These are phyloP conservation scores for Trametes sanguinea DNA, from an alignment of 768 basidiomycete genomes.

Conservation along the genomic window DNA sequence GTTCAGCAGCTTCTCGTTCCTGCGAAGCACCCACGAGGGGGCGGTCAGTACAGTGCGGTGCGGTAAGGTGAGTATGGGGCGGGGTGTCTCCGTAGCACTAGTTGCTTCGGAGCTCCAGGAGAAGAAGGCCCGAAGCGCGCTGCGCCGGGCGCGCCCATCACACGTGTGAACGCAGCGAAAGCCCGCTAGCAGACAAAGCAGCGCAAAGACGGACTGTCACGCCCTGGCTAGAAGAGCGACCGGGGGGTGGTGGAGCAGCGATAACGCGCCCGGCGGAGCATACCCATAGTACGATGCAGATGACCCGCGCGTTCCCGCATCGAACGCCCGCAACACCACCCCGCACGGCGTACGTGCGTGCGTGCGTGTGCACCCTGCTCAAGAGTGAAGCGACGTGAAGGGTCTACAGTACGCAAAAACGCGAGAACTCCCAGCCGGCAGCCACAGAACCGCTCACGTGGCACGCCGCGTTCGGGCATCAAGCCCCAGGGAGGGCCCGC, in stretches of 20 bases:
- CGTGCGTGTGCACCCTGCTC: no score
- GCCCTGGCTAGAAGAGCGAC: background rate
- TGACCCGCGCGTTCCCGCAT: background rate
- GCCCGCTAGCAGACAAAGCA: background rate
- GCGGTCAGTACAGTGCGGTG: background rate
- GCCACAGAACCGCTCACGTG: slow-evolving; percentile 3
- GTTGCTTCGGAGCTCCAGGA: background rate
- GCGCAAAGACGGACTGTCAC: background rate
- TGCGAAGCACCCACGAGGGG: slow-evolving; percentile 29
- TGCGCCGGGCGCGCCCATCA: slow-evolving; percentile 11
- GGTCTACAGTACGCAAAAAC: background rate
- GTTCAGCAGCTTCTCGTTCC: slow-evolving; percentile 65
- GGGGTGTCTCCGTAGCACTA: background rate
- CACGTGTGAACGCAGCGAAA: slow-evolving; percentile 1
- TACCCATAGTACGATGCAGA: background rate
- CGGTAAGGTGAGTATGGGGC: background rate
- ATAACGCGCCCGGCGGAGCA: background rate
- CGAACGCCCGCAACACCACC: background rate
- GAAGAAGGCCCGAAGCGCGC: background rate
- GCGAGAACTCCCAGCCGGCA: background rate
- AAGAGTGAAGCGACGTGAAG: background rate
- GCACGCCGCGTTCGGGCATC: background rate
- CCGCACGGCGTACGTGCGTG: no score
- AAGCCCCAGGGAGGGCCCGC: background rate
- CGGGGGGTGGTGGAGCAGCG: background rate